Base-by-base conservation (phyloP, 768 basidiomycete species). In the Rhizopogon vinicolor region DNA sequence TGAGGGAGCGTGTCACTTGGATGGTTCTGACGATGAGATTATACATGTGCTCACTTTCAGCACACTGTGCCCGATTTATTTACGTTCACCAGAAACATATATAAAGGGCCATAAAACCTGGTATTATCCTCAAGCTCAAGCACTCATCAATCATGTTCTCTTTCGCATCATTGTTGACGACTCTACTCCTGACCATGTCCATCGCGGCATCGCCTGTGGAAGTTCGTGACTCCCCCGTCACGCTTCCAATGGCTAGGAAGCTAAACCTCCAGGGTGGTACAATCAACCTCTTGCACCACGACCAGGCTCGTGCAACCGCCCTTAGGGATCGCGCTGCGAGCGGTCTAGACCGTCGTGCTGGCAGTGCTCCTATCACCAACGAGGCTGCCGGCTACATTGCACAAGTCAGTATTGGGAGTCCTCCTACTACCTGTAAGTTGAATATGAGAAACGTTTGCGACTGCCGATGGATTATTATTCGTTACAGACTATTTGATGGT, bases 161-260 rank as follows among this genome's bases (percentile, higher is more conserved):
- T 39, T 53, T 70, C 52, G 62, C 67, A 41, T 73, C 73, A 50
- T 61, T 83, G 50, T 68, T 82, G 55, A 74, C 75, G 39, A 70
- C 74, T 48, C 63, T 82, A 37, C 65, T 81, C 44, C 70, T 82
- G 46, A 76, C 77, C 45, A 60, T 81, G 44, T 70, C 75, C 40
- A 77, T 77, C 41, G 74, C 68, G 52, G 77, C 78, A 46, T 75
- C 74, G 45, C 78, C 78, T 0, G 65, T 78, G 44, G 60, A 68
- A 50, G 64, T 82, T 35, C 68, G 72, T 53, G 63, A 70, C 54
- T 69, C 74, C 9, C 69, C 65, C 29, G 68, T 82, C 49, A 76
- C 75, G 5, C 65, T 87, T 19, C 73, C 80, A n/a, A 65, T 87
- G 44, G 77, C 83, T n/a, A 78, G 78, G 63, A 72, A 74, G 53